Percentiles rank a stretch among this genome's conserved stretches.
Evolutionary conservation across 2,329 filamentous ascomycete species (phyloP).

Genomic region (Diaporthe australafricana): DNA sequence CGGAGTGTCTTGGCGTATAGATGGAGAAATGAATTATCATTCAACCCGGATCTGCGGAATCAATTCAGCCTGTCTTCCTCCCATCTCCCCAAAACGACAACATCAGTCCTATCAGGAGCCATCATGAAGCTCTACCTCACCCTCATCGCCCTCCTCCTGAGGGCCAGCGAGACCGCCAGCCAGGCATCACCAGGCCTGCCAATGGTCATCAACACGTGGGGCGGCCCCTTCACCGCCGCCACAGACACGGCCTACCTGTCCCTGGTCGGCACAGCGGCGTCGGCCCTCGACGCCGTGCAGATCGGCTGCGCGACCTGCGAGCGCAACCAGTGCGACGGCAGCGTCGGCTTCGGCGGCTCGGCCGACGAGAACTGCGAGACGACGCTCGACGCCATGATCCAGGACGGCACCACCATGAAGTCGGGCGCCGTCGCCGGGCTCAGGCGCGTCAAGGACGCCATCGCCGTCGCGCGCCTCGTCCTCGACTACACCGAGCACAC

Average conservation of each 20-base stretch:
- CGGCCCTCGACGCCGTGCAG: constrained; percentile 63
- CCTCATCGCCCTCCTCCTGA: constrained; percentile 32
- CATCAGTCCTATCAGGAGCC: background rate
- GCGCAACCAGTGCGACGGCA: constrained; percentile 63
- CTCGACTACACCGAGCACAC: constrained; percentile 64
- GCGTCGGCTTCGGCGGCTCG: constrained; percentile 66
- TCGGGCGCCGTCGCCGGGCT: constrained; percentile 64
- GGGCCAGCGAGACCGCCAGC: background rate
- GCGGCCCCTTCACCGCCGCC: constrained; percentile 61
- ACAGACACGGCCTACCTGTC: constrained; percentile 62
- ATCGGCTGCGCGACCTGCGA: constrained; percentile 65
- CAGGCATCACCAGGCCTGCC: constrained; percentile 55
- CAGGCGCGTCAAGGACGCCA: constrained; percentile 59
- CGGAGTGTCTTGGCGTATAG: background rate
- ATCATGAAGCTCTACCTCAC: constrained; percentile 36
- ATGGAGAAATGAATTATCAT: background rate
- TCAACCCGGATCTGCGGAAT: background rate
- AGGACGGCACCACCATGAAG: constrained; percentile 66
- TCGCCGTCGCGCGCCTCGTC: constrained; percentile 62
- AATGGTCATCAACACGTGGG: constrained; percentile 67
- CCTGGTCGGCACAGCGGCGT: constrained; percentile 42
- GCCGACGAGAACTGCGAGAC: constrained; percentile 68
- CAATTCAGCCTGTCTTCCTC: too few species aligned
- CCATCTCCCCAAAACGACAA: background rate
- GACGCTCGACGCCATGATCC: constrained; percentile 69